A percentile compares a stretch with the other conserved stretches of the same genome.
phyloP scores from a whole-genome alignment of 306 rosid genomes.

The cucumber (Cucumis sativus) region Cucumber_9930_V3 NC_026659.2:1944501-1945000 shows the following conservation, averaged over 20 bases:
- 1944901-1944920: neutral
- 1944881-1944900: neutral
- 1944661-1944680: no score
- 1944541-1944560: neutral
- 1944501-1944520: no score
- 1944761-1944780: neutral
- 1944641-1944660: neutral
- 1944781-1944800: neutral
- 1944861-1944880: neutral
- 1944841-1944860: neutral
- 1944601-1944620: neutral
- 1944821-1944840: neutral
- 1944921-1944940: neutral
- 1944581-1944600: neutral
- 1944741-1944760: neutral
- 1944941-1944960: neutral
- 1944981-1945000: slow-evolving; percentile 21
- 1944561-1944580: neutral
- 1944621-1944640: neutral
- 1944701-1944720: no score
- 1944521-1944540: no score
- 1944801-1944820: neutral
- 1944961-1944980: slow-evolving; percentile 9
- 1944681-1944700: no score
- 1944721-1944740: neutral